Evolutionary conservation across 2,329 filamentous ascomycete species (phyloP), one percentile per base, ranked within the genome.

Genomic region (Cercospora beticola): DNA sequence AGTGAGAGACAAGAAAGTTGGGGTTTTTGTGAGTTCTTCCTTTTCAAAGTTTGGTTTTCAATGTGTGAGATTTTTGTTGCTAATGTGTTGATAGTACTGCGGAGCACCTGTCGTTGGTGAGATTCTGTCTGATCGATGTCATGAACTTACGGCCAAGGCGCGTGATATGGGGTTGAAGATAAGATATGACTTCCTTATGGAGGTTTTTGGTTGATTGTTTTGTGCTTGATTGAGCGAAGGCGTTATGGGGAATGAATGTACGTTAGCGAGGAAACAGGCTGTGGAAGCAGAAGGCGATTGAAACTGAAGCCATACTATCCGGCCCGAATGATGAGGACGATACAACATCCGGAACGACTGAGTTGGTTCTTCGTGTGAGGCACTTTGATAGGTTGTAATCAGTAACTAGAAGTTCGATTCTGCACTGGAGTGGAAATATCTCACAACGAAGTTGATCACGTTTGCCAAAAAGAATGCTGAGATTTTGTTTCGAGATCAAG

Each of bases 141-240:
- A 81, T 5, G 78, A 81, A 68, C 74, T 88, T 72, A 87, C 84
- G 9, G 79, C 83, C 1, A 81, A 84, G 69, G 85, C 83, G 0
- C 79, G 84, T 31, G 78, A 82, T n/a, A 85, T 87, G 70, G 84
- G 82, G 16, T 83, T 81, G 60, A 83, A 82, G 73, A 80, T 88
- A 33, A 80, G 86, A 73, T 88, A 88, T 75, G 80, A 85, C 64
- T 88, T 88, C 64, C 85, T 86, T 81, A 86, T 86, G 65, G 86
- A 87, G 71, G 85, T 87, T 0, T 88, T 88, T 78, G 84, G 82
- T 12, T 74, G 49, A 67, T 26, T 9, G 36, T n/a, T 40, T 16
- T 40, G 1, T 16, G 36, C 12, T 16, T 57, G 46, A 3, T 56
- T n/a, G 54, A 58, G 54, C 54, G 54, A 58, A n/a, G 46, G 46